Evolutionary conservation across 805 yeast species (phyloP), one percentile per base, ranked within the genome.

Genomic region (Yamadazyma sp.): DNA sequence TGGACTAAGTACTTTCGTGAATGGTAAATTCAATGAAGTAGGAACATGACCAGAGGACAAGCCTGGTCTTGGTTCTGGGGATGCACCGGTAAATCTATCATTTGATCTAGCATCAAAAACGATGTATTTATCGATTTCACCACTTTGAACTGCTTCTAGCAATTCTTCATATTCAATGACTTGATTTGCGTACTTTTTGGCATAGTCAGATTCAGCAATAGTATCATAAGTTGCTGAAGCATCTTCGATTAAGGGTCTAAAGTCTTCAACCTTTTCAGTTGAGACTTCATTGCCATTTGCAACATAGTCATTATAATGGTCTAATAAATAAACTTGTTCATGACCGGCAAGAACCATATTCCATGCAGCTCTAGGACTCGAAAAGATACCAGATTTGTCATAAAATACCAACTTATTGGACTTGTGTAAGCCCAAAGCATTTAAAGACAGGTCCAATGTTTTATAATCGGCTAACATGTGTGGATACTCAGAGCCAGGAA

Each of bases 331-430:
- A 16, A 88, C 82, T 23, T 76, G 60, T 32, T 76, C 61, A 56
- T 89, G 97, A 6, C 91, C 91, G 56, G 84, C 86, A 1, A 83
- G 65, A 23, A 79, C 72, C 49, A 93, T 73, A 47, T 89, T 86
- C 96, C 97, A 93, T 0, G 88, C 89, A 12, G 85, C 94, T 46
- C 98, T 73, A 24, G 97, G 96, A 2, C 89, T 78, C 27, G 95
- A 80, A 56, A 91, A 87, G 43, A 84, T 80, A 2, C 95, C 95
- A 31, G 74, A 72, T 45, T 80, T 79, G 59, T 93, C 98, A 56
- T 93, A 93, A 9, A 93, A 76, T 8, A 93, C 82, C 25, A 93
- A 53, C 10, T 67, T 61, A 45, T 89, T 93, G 32, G 65, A 30
- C 18, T 61, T 61, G 3, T 51, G 44, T 19, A 86, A 52, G 1